Percentiles rank a stretch among this genome's conserved stretches.
Evolutionary conservation across 768 basidiomycete species (phyloP).

Genomic region (Phallus indusiatus): DNA sequence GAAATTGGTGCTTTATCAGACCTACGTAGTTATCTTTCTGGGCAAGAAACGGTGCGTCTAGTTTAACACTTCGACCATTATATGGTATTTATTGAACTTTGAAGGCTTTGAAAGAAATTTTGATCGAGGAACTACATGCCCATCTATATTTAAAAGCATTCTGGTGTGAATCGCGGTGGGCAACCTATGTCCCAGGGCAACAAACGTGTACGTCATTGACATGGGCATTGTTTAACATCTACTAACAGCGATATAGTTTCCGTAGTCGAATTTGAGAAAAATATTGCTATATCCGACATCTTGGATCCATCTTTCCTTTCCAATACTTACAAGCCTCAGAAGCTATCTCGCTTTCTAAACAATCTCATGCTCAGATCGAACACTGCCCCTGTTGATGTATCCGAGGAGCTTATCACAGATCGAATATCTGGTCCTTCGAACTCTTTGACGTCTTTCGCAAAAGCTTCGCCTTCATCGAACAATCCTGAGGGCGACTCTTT

Average conservation of each 20-base stretch:
- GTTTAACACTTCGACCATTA: not conserved
- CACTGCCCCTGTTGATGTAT: constrained; percentile 61
- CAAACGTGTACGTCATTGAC: constrained; percentile 44
- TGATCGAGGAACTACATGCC: constrained; percentile 91
- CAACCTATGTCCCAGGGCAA: constrained; percentile 73
- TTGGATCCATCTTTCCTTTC: constrained; percentile 19
- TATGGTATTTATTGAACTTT: not conserved
- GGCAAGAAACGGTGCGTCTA: constrained; percentile 74
- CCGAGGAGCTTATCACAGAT: constrained; percentile 25
- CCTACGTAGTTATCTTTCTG: constrained; percentile 68
- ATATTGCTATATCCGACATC: constrained; percentile 21
- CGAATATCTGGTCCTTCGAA: not conserved
- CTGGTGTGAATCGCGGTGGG: constrained; percentile 93
- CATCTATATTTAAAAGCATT: constrained; percentile 97
- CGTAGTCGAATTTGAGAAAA: constrained; percentile 54
- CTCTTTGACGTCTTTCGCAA: not conserved
- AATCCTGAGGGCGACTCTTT: constrained; percentile 94
- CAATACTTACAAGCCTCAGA: constrained; percentile 35
- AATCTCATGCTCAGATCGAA: constrained; percentile 64
- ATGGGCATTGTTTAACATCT: not conserved
- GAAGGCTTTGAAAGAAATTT: constrained; percentile 84
- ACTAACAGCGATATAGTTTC: constrained; percentile 38
- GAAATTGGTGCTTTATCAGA: constrained; percentile 95
- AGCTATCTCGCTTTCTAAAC: constrained; percentile 53
- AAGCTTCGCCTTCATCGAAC: not conserved